Evolutionary conservation across 2,329 filamentous ascomycete species (phyloP), one percentile per base, ranked within the genome.

Genomic region (Sarocladiaceae sp.): DNA sequence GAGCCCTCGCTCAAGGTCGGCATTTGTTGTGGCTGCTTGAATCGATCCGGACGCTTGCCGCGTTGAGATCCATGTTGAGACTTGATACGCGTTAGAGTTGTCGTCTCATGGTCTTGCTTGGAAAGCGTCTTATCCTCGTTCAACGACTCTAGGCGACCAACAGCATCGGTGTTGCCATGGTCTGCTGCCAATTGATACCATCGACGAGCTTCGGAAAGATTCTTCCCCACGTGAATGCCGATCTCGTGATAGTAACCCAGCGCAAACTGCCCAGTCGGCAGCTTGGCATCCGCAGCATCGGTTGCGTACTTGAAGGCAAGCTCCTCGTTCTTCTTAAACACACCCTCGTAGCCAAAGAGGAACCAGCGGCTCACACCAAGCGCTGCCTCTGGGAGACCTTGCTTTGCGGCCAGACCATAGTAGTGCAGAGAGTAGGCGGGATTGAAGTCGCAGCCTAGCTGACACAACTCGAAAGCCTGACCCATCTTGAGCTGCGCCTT

Each of bases 351-450:
- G 3, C 93, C 93, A 57, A 95, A 97, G 21, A 98, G 74, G 60
- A 97, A 98, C 93, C 93, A 98, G 64, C 95, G 93, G 65, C 91
- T 97, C 49, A 98, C 89, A 21, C 91, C 89, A 66, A 98, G 85
- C 48, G 95, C 89, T 0, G 91, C 93, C 61, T 98, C 93, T 0
- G 89, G 74, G 56, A 97, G 89, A 15, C 90, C 91, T 66, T 97
- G 93, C 51, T 86, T 83, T 11, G 93, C 86, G 18, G 93, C 91
- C 24, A 98, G 74, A 29, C 88, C 88, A 58, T 97, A 96, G 69
- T 98, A 98, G 61, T 98, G 93, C 44, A 98, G 67, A 1, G 91
- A 97, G 47, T 94, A 76, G 1, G 88, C 85, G 1, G 93, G 90
- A 56, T 94, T 89, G 64, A 98, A 98, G 51, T 96, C 89, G 64